Percentiles rank a stretch among this genome's conserved stretches.
phyloP scores from a whole-genome alignment of 2,329 filamentous ascomycete genomes.

The Aspergillus felis region DNA sequence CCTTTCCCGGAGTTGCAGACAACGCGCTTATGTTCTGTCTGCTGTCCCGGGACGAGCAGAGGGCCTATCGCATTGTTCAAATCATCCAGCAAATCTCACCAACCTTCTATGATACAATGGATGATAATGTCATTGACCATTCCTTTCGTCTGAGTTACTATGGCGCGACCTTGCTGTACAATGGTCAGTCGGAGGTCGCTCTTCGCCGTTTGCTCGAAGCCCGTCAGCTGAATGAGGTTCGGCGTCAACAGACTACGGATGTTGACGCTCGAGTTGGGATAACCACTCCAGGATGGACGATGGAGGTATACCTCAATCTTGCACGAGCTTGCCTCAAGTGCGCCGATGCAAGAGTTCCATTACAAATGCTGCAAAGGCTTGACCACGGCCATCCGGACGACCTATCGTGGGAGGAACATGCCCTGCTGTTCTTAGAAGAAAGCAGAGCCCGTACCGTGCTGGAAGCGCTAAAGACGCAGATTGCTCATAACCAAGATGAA shows the following conservation, averaged over 20 bases:
- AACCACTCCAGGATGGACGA: constrained; percentile 4
- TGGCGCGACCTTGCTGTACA: constrained; percentile 12
- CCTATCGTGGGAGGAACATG: constrained; percentile 20
- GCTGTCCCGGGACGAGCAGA: constrained; percentile 9
- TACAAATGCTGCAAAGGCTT: constrained; percentile 6
- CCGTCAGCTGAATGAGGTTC: constrained; percentile 12
- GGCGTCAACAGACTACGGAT: constrained; percentile 15
- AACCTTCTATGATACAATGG: constrained; percentile 10
- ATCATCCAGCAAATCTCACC: background rate
- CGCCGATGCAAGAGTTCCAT: background rate
- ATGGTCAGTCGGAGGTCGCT: constrained; percentile 8
- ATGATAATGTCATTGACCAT: constrained; percentile 9
- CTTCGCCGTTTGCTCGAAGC: constrained; percentile 17
- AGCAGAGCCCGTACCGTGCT: constrained; percentile 18
- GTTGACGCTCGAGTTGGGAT: constrained; percentile 17
- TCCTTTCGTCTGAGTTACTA: constrained; percentile 11
- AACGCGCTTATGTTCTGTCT: constrained; percentile 15
- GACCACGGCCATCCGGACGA: constrained; percentile 15
- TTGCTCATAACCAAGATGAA: background rate
- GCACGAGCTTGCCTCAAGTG: constrained; percentile 13
- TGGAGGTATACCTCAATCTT: constrained; percentile 17
- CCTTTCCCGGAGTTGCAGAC: constrained; percentile 9
- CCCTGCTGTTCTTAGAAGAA: constrained; percentile 20
- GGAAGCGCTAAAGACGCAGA: constrained; percentile 15
- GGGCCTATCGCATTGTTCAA: constrained; percentile 1